Percentiles rank a stretch among this genome's conserved stretches.
Conservation (phyloP, 805 yeast species). For the Metschnikowia cubensis region DNA sequence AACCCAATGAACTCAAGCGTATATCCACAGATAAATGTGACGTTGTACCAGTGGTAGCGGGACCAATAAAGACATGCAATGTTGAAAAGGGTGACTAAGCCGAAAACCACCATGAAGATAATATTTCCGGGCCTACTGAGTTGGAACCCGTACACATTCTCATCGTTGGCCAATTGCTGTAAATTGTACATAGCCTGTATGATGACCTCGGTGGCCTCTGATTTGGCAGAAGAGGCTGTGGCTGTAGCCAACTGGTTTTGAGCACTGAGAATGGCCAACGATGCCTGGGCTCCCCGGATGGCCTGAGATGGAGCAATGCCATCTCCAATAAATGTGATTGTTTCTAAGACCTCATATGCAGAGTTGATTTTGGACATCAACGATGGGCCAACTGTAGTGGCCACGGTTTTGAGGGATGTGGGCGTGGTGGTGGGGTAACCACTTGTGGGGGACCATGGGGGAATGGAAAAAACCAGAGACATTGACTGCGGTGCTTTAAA, state of each 20-base stretch:
- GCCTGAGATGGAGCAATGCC: conserved; percentile 22
- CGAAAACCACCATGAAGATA: conserved; percentile 28
- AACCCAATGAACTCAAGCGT: conserved; percentile 37
- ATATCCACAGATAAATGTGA: conserved; percentile 34
- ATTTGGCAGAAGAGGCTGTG: conserved; percentile 23
- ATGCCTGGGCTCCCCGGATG: conserved; percentile 35
- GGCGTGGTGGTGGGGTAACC: conserved; percentile 22
- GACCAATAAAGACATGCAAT: conserved; percentile 28
- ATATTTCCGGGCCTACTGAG: conserved; percentile 30
- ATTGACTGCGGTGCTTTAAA: neutral
- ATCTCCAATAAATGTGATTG: conserved; percentile 19
- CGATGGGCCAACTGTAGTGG: conserved; percentile 22
- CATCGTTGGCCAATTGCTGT: conserved; percentile 14
- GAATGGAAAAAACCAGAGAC: neutral
- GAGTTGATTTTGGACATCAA: conserved; percentile 17
- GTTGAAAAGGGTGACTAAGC: conserved; percentile 22
- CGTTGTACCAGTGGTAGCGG: conserved; percentile 38
- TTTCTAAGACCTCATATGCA: conserved; percentile 14
- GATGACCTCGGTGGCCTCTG: conserved; percentile 31
- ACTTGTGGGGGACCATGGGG: conserved; percentile 13
- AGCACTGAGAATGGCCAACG: conserved; percentile 32
- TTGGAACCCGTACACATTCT: conserved; percentile 24
- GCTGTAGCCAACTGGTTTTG: conserved; percentile 37
- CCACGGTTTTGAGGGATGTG: conserved; percentile 26
- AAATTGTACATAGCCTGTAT: conserved; percentile 5